phyloP scores from a whole-genome alignment of 768 basidiomycete species.

The Rhodotorula graminis region DNA sequence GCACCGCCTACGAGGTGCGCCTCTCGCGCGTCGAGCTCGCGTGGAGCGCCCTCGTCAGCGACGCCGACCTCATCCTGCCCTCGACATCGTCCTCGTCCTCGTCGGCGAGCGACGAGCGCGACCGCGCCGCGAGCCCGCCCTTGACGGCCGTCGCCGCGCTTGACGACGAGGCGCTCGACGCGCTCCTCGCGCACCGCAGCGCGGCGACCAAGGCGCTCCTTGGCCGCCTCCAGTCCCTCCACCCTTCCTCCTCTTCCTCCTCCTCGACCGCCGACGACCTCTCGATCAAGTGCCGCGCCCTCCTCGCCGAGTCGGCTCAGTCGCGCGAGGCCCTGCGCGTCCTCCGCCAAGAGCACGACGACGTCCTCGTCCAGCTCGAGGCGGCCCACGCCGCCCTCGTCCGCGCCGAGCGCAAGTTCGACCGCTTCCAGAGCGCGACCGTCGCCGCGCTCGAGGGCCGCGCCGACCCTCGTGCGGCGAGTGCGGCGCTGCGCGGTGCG shows the following conservation, averaged over 20 bases:
- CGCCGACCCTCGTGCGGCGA: background rate
- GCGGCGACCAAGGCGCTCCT: constrained; percentile 25
- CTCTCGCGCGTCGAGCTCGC: constrained; percentile 69
- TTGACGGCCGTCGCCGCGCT: constrained; percentile 13
- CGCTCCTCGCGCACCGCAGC: constrained; percentile 23
- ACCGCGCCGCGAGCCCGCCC: constrained; percentile 3
- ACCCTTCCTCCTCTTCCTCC: background rate
- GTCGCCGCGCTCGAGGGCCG: constrained; percentile 40
- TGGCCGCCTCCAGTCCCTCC: constrained; percentile 16
- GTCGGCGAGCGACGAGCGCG: background rate
- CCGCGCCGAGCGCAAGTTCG: constrained; percentile 42
- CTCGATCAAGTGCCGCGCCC: constrained; percentile 2
- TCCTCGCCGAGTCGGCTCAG: constrained; percentile 25
- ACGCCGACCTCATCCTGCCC: background rate
- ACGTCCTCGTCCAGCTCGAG: constrained; percentile 36
- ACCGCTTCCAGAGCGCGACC: constrained; percentile 37
- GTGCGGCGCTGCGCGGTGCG: too few relatives aligned
- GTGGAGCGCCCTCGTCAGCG: constrained; percentile 65
- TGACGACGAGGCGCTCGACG: constrained; percentile 25
- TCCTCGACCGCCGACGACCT: constrained; percentile 7
- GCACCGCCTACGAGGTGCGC: constrained; percentile 64
- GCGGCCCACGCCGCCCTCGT: constrained; percentile 33
- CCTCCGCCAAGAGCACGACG: constrained; percentile 36
- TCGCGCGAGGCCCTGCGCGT: constrained; percentile 36
- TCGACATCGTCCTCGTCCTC: background rate